Percentiles rank a stretch among this genome's conserved stretches.
These are phyloP conservation scores for Venturiaceae sp. DNA, from an alignment of 2,329 filamentous ascomycete species.

Conservation along the genomic window DNA sequence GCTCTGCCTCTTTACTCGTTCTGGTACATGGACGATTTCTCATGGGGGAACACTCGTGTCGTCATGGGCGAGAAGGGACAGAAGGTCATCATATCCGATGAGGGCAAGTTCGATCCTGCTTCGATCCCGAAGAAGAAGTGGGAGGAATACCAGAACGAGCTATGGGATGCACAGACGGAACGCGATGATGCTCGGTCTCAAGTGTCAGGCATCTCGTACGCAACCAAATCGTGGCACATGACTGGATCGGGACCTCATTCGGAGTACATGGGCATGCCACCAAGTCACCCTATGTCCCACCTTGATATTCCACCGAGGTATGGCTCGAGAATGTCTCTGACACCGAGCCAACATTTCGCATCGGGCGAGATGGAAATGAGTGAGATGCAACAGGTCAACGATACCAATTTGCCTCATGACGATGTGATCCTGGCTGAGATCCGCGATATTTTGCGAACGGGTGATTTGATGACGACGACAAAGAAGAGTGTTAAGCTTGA, in stretches of 20 bases:
- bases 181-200: slow-evolving; percentile 72
- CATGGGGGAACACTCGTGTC: slow-evolving; percentile 97
- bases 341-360: slow-evolving; percentile 36
- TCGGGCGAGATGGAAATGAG: slow-evolving; percentile 45
- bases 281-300: slow-evolving; percentile 48
- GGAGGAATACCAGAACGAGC: slow-evolving; percentile 97
- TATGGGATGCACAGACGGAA: slow-evolving; percentile 93
- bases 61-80: slow-evolving; percentile 89
- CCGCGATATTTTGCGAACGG: slow-evolving; percentile 80
- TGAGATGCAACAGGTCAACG: slow-evolving; percentile 47
- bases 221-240: slow-evolving; percentile 61
- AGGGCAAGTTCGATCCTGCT: slow-evolving; percentile 92
- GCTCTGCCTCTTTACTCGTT: slow-evolving; percentile 88
- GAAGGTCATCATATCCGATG: slow-evolving; percentile 87
- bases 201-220: slow-evolving; percentile 88
- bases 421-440: slow-evolving; percentile 90
- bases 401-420: slow-evolving; percentile 71
- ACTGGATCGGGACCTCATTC: slow-evolving; percentile 16
- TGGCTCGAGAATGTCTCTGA: slow-evolving; percentile 42
- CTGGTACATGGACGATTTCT: slow-evolving; percentile 99
- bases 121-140: slow-evolving; percentile 96
- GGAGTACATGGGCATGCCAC: slow-evolving; percentile 59
- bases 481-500: slow-evolving; percentile 98
- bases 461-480: slow-evolving; percentile 94
- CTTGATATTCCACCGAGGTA: slow-evolving; percentile 44